Evolutionary conservation across 108 stramenopile genomes (phyloP).

Genomic region (Craspedostauros australis): DNA sequence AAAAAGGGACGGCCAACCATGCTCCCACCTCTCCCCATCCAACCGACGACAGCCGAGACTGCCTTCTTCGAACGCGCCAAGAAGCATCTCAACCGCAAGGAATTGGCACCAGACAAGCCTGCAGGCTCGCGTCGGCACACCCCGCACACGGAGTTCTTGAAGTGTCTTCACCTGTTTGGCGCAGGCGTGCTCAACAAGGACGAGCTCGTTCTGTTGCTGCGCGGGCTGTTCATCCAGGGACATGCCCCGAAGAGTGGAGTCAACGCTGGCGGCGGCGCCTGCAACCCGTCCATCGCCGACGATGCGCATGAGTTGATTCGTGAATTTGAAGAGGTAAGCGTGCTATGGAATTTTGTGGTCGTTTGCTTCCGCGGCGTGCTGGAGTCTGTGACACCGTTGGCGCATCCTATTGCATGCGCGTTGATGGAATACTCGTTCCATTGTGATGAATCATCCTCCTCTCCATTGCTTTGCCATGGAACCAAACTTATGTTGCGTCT

Average conservation of each 20-base stretch:
- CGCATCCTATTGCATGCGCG: too few relatives aligned
- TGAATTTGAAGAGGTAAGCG: conserved; percentile 65
- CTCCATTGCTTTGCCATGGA: neutral
- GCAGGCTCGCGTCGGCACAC: conserved; percentile 58
- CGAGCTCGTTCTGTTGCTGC: conserved; percentile 79
- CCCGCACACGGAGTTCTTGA: conserved; percentile 88
- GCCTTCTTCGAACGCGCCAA: conserved; percentile 73
- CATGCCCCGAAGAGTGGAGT: conserved; percentile 78
- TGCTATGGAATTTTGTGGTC: neutral
- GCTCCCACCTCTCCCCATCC: conserved; percentile 47
- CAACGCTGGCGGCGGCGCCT: conserved; percentile 43
- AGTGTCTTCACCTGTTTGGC: conserved; percentile 84
- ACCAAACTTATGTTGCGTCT: neutral
- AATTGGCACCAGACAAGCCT: conserved; percentile 72
- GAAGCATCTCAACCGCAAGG: conserved; percentile 58
- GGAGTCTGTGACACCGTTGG: neutral
- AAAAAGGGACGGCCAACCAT: conserved; percentile 56
- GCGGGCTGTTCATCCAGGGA: conserved; percentile 81
- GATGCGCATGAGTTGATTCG: conserved; percentile 51
- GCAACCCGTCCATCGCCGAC: conserved; percentile 38
- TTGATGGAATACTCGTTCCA: too few relatives aligned
- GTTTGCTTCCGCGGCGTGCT: neutral
- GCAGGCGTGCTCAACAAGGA: conserved; percentile 81
- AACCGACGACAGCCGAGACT: conserved; percentile 61
- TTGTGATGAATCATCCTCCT: too few relatives aligned